Evolutionary conservation across 768 basidiomycete species (phyloP).

Genomic region (Plicaturopsis crispa): DNA sequence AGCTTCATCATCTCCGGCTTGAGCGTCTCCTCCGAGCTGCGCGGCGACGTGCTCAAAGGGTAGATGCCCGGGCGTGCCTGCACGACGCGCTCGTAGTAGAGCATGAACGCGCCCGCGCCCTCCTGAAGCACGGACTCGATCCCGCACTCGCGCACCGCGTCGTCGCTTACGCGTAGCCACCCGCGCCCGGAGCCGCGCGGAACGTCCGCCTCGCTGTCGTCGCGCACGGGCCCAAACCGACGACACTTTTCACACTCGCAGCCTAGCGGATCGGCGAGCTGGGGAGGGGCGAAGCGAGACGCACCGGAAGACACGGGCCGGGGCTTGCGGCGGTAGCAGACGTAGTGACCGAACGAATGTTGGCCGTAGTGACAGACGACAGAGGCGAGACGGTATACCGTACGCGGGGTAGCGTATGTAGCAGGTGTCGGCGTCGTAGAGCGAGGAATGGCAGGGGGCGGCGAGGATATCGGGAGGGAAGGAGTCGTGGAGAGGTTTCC

Average conservation of each 20-base stretch:
- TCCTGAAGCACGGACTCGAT: constrained; percentile 68
- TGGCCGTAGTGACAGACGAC: constrained; percentile 92
- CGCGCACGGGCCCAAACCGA: constrained; percentile 48
- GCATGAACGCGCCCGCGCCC: constrained; percentile 80
- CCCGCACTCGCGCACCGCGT: constrained; percentile 67
- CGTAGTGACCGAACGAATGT: constrained; percentile 92
- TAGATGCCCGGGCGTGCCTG: constrained; percentile 26
- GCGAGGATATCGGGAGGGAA: constrained; percentile 62
- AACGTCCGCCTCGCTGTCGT: constrained; percentile 35
- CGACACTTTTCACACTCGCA: constrained; percentile 41
- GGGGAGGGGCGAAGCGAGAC: constrained; percentile 32
- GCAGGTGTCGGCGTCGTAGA: constrained; percentile 52
- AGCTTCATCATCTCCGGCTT: constrained; percentile 38
- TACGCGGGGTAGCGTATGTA: constrained; percentile 43
- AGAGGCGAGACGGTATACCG: constrained; percentile 79
- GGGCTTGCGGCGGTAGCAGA: constrained; percentile 85
- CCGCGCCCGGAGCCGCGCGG: constrained; percentile 41
- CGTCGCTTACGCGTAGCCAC: constrained; percentile 89
- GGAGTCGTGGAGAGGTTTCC: constrained; percentile 68
- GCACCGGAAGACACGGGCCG: constrained; percentile 30
- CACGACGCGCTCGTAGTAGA: constrained; percentile 82
- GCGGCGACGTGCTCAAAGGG: constrained; percentile 25
- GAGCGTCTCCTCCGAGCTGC: constrained; percentile 61
- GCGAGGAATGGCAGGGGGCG: constrained; percentile 38
- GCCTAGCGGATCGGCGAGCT: constrained; percentile 31